Evolutionary conservation across 2,329 filamentous ascomycete genomes (phyloP).

Genomic region (Teratosphaeria nubilosa): DNA sequence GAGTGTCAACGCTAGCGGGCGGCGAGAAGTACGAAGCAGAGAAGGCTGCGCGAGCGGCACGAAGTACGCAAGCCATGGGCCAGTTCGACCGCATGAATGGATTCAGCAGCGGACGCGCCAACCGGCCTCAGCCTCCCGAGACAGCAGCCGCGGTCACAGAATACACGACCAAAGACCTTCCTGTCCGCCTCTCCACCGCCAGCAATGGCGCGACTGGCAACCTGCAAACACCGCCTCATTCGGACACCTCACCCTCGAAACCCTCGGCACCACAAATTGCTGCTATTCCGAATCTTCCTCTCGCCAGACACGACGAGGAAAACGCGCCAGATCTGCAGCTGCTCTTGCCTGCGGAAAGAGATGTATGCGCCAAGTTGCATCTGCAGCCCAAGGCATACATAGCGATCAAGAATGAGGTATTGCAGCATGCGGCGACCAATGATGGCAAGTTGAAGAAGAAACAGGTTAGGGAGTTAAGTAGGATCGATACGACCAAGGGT

Average conservation of each 20-base stretch:
- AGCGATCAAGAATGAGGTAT: slow-evolving; percentile 84
- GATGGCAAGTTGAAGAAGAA: slow-evolving; percentile 91
- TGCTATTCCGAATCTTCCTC: slow-evolving; percentile 42
- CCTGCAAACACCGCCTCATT: slow-evolving; percentile 25
- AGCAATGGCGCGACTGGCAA: slow-evolving; percentile 27
- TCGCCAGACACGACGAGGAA: slow-evolving; percentile 62
- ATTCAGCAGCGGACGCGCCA: slow-evolving; percentile 16
- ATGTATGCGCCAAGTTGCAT: slow-evolving; percentile 74
- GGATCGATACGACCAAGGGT: slow-evolving; percentile 74
- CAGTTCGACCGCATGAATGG: slow-evolving; percentile 23
- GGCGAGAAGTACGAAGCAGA: slow-evolving; percentile 91
- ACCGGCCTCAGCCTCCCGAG: slow-evolving; percentile 15
- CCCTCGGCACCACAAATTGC: slow-evolving; percentile 13
- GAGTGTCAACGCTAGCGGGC: slow-evolving; percentile 72
- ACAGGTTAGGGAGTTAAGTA: slow-evolving; percentile 75
- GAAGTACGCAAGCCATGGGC: slow-evolving; percentile 26
- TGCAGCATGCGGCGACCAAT: slow-evolving; percentile 81
- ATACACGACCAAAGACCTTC: slow-evolving; percentile 24
- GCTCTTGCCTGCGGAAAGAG: slow-evolving; percentile 70
- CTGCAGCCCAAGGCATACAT: slow-evolving; percentile 91
- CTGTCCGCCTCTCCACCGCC: slow-evolving; percentile 17
- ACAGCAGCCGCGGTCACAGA: slow-evolving; percentile 21
- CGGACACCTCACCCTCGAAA: slow-evolving; percentile 11
- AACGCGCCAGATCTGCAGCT: slow-evolving; percentile 76
- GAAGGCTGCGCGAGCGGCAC: slow-evolving; percentile 64